Evolutionary conservation across 2,329 filamentous ascomycete species (phyloP), one percentile per base, ranked within the genome.

Genomic region (Pseudocercospora macadamiae): DNA sequence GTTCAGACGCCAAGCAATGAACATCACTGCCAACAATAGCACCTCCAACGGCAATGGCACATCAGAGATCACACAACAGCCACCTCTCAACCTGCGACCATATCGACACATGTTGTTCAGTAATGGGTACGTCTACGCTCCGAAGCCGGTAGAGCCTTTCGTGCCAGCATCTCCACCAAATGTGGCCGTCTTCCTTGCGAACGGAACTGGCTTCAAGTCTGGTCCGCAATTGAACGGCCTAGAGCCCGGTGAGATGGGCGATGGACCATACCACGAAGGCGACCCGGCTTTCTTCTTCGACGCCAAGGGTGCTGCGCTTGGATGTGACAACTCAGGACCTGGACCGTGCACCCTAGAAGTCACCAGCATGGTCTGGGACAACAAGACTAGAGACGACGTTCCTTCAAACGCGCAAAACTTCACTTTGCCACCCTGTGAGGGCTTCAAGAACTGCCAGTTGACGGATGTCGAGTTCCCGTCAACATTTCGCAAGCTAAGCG

Each of bases 21-120:
- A 60, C 26, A 36, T 21, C 18, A 60, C 58, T 8, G 7, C 28
- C 14, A 30, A 19, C 21, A 60, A 63, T 23, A 56, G 51, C 23
- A 57, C 56, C 16, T 61, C 71, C 70, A 51, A 61, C 39, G 54
- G 58, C 48, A 63, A 54, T 18, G 54, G 54, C 44, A 71, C 71
- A 6, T 70, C 66, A 10, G 69, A 72, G 54, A 68, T 72, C 54
- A 71, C 69, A 3, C 66, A 70, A 28, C 66, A 70, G 16, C 74
- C 77, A 8, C 76, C 77, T 42, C 72, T 83, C 57, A 56, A 49
- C 76, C 73, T 62, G 16, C 47, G 63, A 26, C 80, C 80, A 1
- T 82, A 82, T 62, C 76, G 80, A 55, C 80, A 83, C 64, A 74
- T 83, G 48, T 77, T 76, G 66, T 83, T 80, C 70, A 78, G 79